Evolutionary conservation across 2,329 filamentous ascomycete species (phyloP), one percentile per base, ranked within the genome.

Genomic region (Stemphylium beticola): DNA sequence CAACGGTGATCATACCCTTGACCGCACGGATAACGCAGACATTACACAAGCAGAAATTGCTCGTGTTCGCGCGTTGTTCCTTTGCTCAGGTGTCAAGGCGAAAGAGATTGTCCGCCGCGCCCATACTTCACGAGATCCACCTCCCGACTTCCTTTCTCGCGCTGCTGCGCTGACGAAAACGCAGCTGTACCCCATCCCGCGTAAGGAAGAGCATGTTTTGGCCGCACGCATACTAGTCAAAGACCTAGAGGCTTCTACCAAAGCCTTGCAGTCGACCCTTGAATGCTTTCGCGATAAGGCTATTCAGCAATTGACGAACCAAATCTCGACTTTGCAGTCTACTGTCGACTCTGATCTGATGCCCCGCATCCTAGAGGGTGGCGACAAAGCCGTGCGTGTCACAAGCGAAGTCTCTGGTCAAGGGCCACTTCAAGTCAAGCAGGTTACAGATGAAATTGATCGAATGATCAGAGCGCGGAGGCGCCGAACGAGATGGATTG

Each of bases 71-170:
- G 85, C 91, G 0, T 81, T 96, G 8, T 84, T 96, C 36, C 80
- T 96, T 18, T 90, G 88, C 59, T 91, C 92, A 0, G 93, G 92
- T n/a, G 87, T 97, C 68, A 96, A 96, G 76, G 93, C 93, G 0
- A 87, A 87, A 67, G 91, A 95, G 68, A 90, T 97, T 49, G 82
- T 82, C 24, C 83, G 87, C 4, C 85, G 88, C 41, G 87, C 89
- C 4, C 77, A 87, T 39, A 79, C 81, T 32, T 60, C 71, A 0
- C 72, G 73, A 12, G 57, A 66, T 2, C 45, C 72, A 18, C 62
- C 71, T 3, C 62, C 74, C 0, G 47, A 57, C 4, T 77, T 77
- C 39, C 74, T 80, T 32, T 71, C 41, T 9, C 66, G 71, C 9
- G 77, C 77, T 2, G 75, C 74, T 68, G 18, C 81, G 81, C 48